Base-by-base conservation (phyloP, 768 basidiomycete genomes). In the Pluteus cervinus region DNA sequence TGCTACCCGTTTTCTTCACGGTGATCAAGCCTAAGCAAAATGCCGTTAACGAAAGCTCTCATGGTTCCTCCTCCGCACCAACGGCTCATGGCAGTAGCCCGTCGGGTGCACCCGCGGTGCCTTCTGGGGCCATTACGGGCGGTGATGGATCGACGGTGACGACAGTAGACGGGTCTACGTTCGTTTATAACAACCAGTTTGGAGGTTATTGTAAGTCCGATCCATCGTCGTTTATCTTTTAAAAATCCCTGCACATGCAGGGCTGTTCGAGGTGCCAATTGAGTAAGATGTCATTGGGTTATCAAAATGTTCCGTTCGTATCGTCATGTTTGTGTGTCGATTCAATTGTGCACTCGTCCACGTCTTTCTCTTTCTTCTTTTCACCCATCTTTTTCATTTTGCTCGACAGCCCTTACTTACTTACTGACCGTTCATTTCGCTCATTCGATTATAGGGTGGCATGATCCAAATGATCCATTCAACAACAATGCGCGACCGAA, bases 181-280 rank as follows among this genome's bases (percentile, higher is more conserved):
- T 88, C 58, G 74, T 63, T 0, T 90, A 91, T 54, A 61, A 65
- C 44, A 90, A 89, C 58, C 57, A 71, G 1, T 83, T 84, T 54
- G 86, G 77, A 11, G 81, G 80, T 8, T 71, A 65, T 47, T 81
- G 77, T 73, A 51, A 63, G 73, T 52, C 39, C 17, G 26, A 12
- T 41, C 31, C 30, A 7, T 16, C 15, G 7, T 32, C 9, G 30
- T 32, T 32, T 32, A 32, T 7, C 30, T n/a, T 14, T 12, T 39
- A 18, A 33, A 6, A 33, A n/a, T n/a, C n/a, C n/a, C n/a, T n/a
- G n/a, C n/a, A n/a, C n/a, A n/a, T n/a, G n/a, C n/a, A n/a, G n/a
- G n/a, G n/a, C n/a, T n/a, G n/a, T n/a, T n/a, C n/a, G n/a, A n/a
- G n/a, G n/a, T n/a, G n/a, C n/a, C n/a, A n/a, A n/a, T n/a, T n/a